Conservation (phyloP, 768 basidiomycete genomes). For the Hypholoma fasciculare region DNA sequence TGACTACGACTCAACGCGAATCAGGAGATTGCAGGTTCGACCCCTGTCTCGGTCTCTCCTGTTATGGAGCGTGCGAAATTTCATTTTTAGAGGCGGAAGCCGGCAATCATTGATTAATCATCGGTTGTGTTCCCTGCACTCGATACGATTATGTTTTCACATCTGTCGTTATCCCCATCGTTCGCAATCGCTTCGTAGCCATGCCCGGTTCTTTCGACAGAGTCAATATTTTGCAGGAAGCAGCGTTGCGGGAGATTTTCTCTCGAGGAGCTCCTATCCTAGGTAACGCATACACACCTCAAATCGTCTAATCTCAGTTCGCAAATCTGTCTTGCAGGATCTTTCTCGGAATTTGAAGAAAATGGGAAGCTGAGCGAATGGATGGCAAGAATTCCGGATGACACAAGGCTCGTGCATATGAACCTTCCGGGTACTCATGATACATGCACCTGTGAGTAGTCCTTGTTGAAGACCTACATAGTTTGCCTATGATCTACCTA, state of each 20-base stretch:
- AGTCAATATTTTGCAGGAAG: neutral
- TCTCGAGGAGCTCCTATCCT: conserved; percentile 23
- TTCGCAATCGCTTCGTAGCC: neutral
- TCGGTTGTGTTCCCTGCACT: no score
- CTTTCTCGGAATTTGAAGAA: neutral
- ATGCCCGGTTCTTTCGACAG: neutral
- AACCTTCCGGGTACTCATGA: conserved; percentile 55
- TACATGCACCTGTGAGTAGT: conserved; percentile 40
- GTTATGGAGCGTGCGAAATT: no score
- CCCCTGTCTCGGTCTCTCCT: conserved; percentile 66
- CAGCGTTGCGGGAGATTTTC: conserved; percentile 23
- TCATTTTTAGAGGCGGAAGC: no score
- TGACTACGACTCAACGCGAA: conserved; percentile 70
- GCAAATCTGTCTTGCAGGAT: conserved; percentile 18
- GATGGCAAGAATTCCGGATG: conserved; percentile 45
- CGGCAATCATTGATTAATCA: no score
- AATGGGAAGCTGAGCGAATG: conserved; percentile 34
- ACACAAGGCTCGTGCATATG: conserved; percentile 43
- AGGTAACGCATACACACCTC: conserved; percentile 9
- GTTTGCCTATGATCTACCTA: neutral
- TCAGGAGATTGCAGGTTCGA: conserved; percentile 96
- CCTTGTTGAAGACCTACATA: neutral
- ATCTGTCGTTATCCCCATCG: neutral
- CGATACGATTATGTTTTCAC: neutral
- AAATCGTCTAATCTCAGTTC: neutral